Percentiles rank a stretch among this genome's conserved stretches.
Conservation (phyloP, 2,329 filamentous ascomycete species). For the Epichloe bromicola region DNA sequence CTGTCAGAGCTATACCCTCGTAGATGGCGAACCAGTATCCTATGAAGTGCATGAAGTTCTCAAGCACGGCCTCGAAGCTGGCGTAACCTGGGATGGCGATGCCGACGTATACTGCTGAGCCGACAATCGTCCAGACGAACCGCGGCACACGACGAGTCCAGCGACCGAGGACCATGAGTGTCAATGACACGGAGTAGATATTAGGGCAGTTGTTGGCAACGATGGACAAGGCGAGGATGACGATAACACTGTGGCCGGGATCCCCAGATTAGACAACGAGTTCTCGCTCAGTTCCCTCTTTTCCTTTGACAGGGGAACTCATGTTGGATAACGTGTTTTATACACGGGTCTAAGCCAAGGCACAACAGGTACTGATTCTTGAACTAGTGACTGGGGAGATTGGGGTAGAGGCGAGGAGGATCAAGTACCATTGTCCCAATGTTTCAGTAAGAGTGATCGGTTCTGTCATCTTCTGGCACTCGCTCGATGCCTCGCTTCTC, state of each 20-base stretch:
- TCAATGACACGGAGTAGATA: conserved; percentile 57
- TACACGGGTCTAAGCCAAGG: too few relatives aligned
- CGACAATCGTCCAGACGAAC: conserved; percentile 52
- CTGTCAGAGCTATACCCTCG: conserved; percentile 48
- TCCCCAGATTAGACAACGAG: not conserved
- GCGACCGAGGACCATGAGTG: conserved; percentile 47
- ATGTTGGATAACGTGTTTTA: too few relatives aligned
- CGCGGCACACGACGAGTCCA: conserved; percentile 49
- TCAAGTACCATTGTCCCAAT: conserved; percentile 53
- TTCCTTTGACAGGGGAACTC: too few relatives aligned
- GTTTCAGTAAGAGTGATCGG: conserved; percentile 50
- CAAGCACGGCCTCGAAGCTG: conserved; percentile 49
- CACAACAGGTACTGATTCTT: too few relatives aligned
- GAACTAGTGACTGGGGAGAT: too few relatives aligned
- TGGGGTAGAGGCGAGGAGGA: too few relatives aligned
- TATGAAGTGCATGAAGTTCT: conserved; percentile 58
- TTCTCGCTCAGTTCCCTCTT: not conserved
- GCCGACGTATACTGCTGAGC: conserved; percentile 50
- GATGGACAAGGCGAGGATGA: conserved; percentile 52
- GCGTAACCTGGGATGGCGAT: conserved; percentile 58
- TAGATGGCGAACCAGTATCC: conserved; percentile 69
- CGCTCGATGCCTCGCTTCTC: conserved; percentile 67
- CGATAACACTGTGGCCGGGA: conserved; percentile 34
- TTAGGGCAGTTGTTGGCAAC: conserved; percentile 61
- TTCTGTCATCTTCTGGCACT: conserved; percentile 56